phyloP scores from a whole-genome alignment of 2,329 filamentous ascomycete genomes.

The Fusarium secorum region DNA sequence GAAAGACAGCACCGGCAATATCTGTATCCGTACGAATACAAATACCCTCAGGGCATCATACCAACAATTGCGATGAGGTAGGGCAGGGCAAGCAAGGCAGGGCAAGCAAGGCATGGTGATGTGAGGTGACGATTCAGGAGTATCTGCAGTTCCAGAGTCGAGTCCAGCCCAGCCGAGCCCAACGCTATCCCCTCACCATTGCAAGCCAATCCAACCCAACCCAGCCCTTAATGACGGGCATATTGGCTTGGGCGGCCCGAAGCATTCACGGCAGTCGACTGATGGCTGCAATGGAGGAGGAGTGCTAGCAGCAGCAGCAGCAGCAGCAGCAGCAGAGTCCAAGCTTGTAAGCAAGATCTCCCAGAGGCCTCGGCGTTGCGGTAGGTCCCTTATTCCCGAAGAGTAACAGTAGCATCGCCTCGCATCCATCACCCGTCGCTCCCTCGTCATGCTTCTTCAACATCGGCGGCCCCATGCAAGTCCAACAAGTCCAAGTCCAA shows the following conservation, averaged over 20 bases:
- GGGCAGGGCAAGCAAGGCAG: neutral
- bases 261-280: conserved; percentile 30
- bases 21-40: neutral
- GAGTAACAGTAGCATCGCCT: neutral
- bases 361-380: conserved; percentile 10
- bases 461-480: neutral
- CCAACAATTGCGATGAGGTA: neutral
- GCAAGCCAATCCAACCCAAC: conserved; percentile 4
- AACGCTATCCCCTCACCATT: conserved; percentile 12
- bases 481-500: neutral
- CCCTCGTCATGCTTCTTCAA: conserved; percentile 3
- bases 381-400: conserved; percentile 32
- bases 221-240: conserved; percentile 20
- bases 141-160: conserved; percentile 6
- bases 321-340: neutral
- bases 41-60: neutral
- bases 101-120: neutral
- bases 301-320: neutral
- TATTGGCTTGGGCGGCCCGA: conserved; percentile 35
- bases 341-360: conserved; percentile 12
- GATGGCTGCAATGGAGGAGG: conserved; percentile 10
- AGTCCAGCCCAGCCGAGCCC: conserved; percentile 4
- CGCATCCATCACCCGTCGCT: neutral
- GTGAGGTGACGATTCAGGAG: conserved; percentile 19
- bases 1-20: neutral